phyloP scores from a whole-genome alignment of 345 rosid genomes.

The Camelina neglecta region DNA sequence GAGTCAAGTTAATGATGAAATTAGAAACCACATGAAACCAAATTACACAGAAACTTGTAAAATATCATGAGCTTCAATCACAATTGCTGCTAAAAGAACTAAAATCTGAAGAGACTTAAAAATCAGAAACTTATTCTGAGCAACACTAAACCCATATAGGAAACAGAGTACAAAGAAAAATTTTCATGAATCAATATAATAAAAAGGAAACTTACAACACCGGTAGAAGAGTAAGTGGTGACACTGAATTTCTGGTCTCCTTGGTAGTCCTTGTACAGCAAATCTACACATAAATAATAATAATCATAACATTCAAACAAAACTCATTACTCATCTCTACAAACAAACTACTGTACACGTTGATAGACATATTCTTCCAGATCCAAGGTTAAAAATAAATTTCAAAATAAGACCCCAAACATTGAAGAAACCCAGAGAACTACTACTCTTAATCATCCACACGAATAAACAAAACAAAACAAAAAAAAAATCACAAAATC shows the following conservation, averaged over 20 bases:
- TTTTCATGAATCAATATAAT: not conserved
- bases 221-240: conserved; percentile 79
- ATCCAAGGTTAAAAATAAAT: not conserved
- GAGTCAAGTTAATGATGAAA: not conserved
- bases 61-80: not conserved
- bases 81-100: not conserved
- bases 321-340: not conserved
- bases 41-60: not conserved
- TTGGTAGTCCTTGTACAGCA: conserved; percentile 91
- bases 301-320: conserved; percentile 4
- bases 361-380: conserved; percentile 22
- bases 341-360: not conserved
- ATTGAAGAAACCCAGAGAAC: not conserved
- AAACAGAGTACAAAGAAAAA: not conserved
- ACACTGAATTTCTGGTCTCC: conserved; percentile 85
- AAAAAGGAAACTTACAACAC: conserved; percentile 65
- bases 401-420: not conserved
- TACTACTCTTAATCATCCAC: not conserved
- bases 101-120: no score
- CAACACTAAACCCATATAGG: not conserved
- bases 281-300: conserved; percentile 52
- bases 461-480: not conserved
- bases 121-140: not conserved
- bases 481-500: not conserved
- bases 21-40: not conserved